Conservation (phyloP, 106 monocot genomes). For the Agapanthus africanus region DNA sequence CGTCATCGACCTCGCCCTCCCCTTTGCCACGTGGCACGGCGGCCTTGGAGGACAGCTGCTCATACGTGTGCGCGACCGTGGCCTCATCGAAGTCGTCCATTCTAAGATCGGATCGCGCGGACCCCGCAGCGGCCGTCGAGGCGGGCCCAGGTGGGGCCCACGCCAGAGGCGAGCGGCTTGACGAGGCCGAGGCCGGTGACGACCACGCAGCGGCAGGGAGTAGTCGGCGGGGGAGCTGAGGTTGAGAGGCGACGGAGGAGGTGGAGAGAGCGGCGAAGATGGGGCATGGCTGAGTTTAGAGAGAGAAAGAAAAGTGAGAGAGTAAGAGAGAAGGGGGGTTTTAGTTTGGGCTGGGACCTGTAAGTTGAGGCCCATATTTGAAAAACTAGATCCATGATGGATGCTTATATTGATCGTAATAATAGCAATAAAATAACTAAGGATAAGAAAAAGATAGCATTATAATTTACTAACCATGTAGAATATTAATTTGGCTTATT, state of each 20-base stretch:
- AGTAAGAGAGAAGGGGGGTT: too few species aligned
- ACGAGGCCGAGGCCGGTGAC: constrained; percentile 52
- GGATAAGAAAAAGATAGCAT: too few species aligned
- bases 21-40: constrained; percentile 54
- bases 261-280: background rate
- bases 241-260: background rate
- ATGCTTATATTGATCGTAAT: too few species aligned
- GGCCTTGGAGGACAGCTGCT: constrained; percentile 55
- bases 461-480: too few species aligned
- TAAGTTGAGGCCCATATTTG: too few species aligned
- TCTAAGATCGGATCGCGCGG: constrained; percentile 45
- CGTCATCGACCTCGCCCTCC: constrained; percentile 53
- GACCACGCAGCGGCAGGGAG: constrained; percentile 15
- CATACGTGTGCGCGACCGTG: constrained; percentile 31
- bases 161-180: constrained; percentile 54
- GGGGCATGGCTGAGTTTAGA: too few species aligned
- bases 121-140: constrained; percentile 51
- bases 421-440: too few species aligned
- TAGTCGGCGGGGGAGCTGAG: constrained; percentile 9
- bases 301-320: too few species aligned
- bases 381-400: too few species aligned
- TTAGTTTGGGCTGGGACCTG: too few species aligned
- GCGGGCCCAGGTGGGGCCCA: constrained; percentile 39
- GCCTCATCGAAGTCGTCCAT: constrained; percentile 46
- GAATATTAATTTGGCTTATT: too few species aligned